phyloP scores from a whole-genome alignment of 2,329 filamentous ascomycete genomes.

The Fusarium annulatum region DNA sequence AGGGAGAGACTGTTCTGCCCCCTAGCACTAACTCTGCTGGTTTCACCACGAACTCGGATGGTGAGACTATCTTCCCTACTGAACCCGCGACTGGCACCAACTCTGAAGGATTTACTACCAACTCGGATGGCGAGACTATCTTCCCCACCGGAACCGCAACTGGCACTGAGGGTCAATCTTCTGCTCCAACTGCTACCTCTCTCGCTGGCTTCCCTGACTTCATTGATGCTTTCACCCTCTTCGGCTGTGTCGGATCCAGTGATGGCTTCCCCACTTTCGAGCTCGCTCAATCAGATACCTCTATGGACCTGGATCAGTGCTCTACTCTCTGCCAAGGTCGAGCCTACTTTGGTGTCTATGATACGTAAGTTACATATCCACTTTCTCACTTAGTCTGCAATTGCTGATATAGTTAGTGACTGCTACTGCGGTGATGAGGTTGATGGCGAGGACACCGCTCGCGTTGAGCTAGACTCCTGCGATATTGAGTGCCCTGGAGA shows the following conservation, averaged over 20 bases:
- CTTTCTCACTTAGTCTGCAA: rapidly evolving
- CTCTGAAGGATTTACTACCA: neutral
- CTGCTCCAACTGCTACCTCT: slow-evolving; percentile 40
- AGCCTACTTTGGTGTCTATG: slow-evolving; percentile 44
- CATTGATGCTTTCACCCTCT: slow-evolving; percentile 37
- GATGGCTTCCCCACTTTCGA: slow-evolving; percentile 41
- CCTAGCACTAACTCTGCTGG: neutral
- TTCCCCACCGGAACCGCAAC: neutral
- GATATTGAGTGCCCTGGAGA: slow-evolving; percentile 40
- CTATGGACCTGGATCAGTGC: slow-evolving; percentile 45
- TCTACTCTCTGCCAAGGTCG: slow-evolving; percentile 38
- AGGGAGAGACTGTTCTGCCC: no score
- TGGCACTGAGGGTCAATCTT: slow-evolving; percentile 41
- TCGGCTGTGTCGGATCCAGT: slow-evolving; percentile 43
- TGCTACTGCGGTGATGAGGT: slow-evolving; percentile 43
- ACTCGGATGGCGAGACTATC: neutral
- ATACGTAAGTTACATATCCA: slow-evolving; percentile 19
- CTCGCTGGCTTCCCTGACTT: slow-evolving; percentile 29
- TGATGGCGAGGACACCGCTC: slow-evolving; percentile 1
- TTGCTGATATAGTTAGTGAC: neutral
- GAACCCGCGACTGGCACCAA: neutral
- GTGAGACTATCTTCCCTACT: neutral
- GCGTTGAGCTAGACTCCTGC: slow-evolving; percentile 12
- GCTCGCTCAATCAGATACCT: slow-evolving; percentile 10
- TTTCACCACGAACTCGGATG: neutral